Base-by-base conservation (phyloP, 331 rosid genomes). In the Acacia concinna region DNA sequence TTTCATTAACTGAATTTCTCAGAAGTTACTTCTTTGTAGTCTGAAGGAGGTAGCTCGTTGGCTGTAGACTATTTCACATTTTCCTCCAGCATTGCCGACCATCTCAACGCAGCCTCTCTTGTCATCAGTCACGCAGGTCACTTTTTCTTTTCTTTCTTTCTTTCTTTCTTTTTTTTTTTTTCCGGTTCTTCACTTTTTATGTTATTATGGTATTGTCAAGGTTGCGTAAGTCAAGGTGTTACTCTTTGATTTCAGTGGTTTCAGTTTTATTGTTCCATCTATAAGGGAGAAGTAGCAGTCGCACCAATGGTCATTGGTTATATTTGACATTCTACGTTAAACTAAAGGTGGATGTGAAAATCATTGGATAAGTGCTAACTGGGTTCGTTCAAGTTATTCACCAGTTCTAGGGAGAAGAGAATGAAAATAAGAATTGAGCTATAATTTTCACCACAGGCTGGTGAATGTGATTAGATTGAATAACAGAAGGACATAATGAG, bases 101-200 rank as follows among this genome's bases (percentile, higher is more conserved):
- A 91, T 85, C 88, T 94, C 80, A 91, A 86, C 80, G 86, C 94
- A 54, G 97, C 98, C 32, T 92, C 97, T 82, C 98, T 92, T 78
- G 96, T 89, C 37, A 92, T 91, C 72, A 91, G 97, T 83, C 97
- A 90, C 23, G 97, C 97, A 60, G 97, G 97, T 92, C 32, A 23
- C 2, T 25, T 21, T 56, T 56, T 56, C 27, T 23, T 56, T 56
- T 56, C 4, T 23, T 13, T 52, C 23, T n/a, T 40, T 12, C 3
- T 43, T 30, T 74, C 52, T 66, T 54, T 6, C 5, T 51, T 20
- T 6, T 20, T 68, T 47, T 9, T 41, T 10, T 10, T 2, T 46
- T 46, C 34, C 21, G 15, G 73, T 31, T 74, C 56, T 67, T 67
- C 28, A 11, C 71, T 21, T 4, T 30, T 76, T 64, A n/a, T 57